A percentile compares a stretch with the other conserved stretches of the same genome.
phyloP scores from a whole-genome alignment of 108 stramenopile genomes.

The Skeletonema marinoi region DNA sequence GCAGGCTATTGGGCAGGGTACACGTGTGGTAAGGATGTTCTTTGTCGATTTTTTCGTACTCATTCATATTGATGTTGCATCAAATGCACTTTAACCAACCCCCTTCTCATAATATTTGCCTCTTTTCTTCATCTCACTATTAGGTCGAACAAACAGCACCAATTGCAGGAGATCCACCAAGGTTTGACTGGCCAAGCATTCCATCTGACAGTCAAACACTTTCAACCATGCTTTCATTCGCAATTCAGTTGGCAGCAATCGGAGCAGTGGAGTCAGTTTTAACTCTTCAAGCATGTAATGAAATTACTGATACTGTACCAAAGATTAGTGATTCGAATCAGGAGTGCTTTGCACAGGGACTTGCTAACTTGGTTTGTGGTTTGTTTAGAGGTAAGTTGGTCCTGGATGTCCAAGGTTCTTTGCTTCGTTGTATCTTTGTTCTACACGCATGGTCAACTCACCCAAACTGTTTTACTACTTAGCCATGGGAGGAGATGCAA shows the following conservation, averaged over 20 bases:
- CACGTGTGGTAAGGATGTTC: constrained; percentile 37
- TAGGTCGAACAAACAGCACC: constrained; percentile 41
- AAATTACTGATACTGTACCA: constrained; percentile 61
- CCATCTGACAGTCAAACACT: constrained; percentile 36
- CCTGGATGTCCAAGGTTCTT: background rate
- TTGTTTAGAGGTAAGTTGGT: constrained; percentile 29
- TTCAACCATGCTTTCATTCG: constrained; percentile 38
- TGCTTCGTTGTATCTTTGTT: background rate
- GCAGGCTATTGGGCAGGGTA: constrained; percentile 35
- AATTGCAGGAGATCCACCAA: constrained; percentile 41
- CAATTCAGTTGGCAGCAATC: constrained; percentile 51
- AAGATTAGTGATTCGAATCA: constrained; percentile 54
- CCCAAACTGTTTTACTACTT: background rate
- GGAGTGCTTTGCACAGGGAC: constrained; percentile 61
- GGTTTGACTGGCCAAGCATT: constrained; percentile 51
- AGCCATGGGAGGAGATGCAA: constrained; percentile 69
- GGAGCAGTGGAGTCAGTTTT: constrained; percentile 61
- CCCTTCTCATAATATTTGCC: too few species aligned
- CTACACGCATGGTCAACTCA: background rate
- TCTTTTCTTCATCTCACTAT: background rate
- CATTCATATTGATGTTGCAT: too few species aligned
- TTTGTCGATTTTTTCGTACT: background rate
- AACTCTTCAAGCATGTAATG: constrained; percentile 59
- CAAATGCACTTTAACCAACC: too few species aligned
- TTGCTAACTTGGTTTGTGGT: constrained; percentile 54